Conservation (phyloP, 768 basidiomycete species). For the Chalciporus sphaerocephalus region DNA sequence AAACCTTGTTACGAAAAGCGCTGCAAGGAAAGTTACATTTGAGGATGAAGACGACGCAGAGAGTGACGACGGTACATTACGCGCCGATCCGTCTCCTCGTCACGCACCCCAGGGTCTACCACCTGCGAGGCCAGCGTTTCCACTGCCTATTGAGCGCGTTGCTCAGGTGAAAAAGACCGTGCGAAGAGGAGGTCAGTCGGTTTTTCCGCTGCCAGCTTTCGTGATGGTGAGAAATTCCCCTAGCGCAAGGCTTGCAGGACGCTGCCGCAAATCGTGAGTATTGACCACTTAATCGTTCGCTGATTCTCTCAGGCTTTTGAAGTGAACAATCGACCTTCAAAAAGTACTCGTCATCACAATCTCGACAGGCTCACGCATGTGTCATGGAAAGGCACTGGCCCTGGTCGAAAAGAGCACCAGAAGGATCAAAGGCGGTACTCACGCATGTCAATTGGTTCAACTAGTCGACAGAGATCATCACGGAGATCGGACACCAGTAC, state of each 20-base stretch:
- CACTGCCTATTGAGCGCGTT: not conserved
- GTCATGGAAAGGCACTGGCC: constrained; percentile 2
- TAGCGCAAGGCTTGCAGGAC: constrained; percentile 9
- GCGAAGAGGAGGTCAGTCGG: constrained; percentile 7
- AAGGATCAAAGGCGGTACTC: constrained; percentile 5
- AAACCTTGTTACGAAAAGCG: not conserved
- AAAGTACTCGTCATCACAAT: not conserved
- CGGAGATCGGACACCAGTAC: not conserved
- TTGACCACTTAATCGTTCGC: not conserved
- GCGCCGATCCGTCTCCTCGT: constrained; percentile 2
- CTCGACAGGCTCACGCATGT: not conserved
- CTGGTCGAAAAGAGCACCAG: constrained; percentile 3
- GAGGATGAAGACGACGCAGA: constrained; percentile 7
- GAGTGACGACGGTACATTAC: constrained; percentile 15
- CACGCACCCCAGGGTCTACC: constrained; percentile 2
- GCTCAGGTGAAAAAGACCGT: constrained; percentile 1
- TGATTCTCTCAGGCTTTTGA: constrained; percentile 2
- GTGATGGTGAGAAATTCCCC: not conserved
- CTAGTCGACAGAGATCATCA: constrained; percentile 2
- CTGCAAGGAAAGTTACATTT: constrained; percentile 18
- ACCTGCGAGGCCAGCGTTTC: not conserved
- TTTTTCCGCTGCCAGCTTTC: not conserved
- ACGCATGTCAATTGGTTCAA: constrained; percentile 20
- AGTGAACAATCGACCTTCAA: constrained; percentile 14
- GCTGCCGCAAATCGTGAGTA: constrained; percentile 12